phyloP scores from a whole-genome alignment of 2,329 filamentous ascomycete species.

The Plectosphaerella cucumerina region DNA sequence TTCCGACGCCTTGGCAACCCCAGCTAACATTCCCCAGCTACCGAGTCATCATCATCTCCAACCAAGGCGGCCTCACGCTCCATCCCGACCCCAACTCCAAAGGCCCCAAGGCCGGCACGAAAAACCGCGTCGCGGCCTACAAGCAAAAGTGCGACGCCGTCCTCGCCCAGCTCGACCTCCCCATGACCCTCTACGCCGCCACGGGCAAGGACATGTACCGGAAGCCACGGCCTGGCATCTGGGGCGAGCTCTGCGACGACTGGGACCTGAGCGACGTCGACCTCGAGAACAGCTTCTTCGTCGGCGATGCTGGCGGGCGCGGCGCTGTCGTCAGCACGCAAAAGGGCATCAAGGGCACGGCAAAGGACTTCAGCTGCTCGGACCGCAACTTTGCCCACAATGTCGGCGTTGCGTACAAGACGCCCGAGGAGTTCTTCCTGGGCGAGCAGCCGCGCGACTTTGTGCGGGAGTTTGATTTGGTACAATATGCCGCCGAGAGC shows the following conservation, averaged over 20 bases:
- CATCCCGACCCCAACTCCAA: slow-evolving; percentile 67
- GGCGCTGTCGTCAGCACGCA: slow-evolving; percentile 39
- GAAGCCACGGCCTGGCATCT: slow-evolving; percentile 89
- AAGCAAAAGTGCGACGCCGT: slow-evolving; percentile 74
- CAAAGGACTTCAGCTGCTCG: slow-evolving; percentile 62
- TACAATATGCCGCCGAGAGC: slow-evolving; percentile 37
- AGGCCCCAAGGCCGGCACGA: slow-evolving; percentile 50
- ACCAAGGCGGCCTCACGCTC: slow-evolving; percentile 79
- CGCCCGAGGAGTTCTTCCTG: slow-evolving; percentile 90
- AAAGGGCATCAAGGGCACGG: slow-evolving; percentile 40
- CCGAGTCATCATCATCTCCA: slow-evolving; percentile 75
- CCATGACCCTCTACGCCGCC: slow-evolving; percentile 79
- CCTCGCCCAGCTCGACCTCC: slow-evolving; percentile 68
- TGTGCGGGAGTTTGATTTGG: slow-evolving; percentile 67
- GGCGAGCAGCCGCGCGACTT: slow-evolving; percentile 63
- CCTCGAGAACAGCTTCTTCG: slow-evolving; percentile 69
- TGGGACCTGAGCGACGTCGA: slow-evolving; percentile 62
- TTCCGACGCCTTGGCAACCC: background rate
- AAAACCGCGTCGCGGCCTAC: slow-evolving; percentile 70
- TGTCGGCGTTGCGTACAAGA: slow-evolving; percentile 72
- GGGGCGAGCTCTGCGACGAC: slow-evolving; percentile 60
- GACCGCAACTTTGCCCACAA: slow-evolving; percentile 83
- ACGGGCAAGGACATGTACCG: slow-evolving; percentile 77
- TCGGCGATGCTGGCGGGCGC: slow-evolving; percentile 79
- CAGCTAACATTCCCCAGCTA: slow-evolving; percentile 46